These are phyloP conservation scores for Cinnamomum micranthum DNA, from an alignment of 164 flowering plant genomes.

Conservation along the genomic window DNA sequence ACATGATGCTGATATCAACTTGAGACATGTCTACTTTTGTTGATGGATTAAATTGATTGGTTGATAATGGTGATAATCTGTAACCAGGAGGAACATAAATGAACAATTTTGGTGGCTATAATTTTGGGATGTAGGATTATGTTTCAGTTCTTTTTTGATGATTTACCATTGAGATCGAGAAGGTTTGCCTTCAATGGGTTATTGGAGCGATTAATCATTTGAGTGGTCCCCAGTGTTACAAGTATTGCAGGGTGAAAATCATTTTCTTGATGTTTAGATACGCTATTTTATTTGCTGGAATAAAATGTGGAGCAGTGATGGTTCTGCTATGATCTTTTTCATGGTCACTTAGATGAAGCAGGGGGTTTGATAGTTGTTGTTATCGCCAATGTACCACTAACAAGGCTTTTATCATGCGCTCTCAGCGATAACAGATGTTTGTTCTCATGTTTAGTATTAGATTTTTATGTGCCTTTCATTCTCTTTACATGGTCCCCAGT, in stretches of 20 bases:
- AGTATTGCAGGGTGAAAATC: neutral
- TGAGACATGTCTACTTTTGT: conserved; percentile 9
- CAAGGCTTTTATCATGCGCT: neutral
- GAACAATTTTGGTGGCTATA: conserved; percentile 11
- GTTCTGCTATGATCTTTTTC: neutral
- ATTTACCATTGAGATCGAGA: conserved; percentile 6
- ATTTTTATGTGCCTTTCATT: neutral
- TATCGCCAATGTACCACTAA: neutral
- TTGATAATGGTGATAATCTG: conserved; percentile 4
- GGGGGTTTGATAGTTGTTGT: conserved; percentile 9
- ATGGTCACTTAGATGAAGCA: conserved; percentile 2
- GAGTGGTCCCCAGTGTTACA: neutral
- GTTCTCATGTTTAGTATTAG: neutral
- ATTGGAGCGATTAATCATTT: conserved; percentile 8
- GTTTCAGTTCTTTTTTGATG: conserved; percentile 8
- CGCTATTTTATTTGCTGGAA: conserved; percentile 4
- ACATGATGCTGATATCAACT: conserved; percentile 13
- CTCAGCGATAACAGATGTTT: conserved; percentile 1
- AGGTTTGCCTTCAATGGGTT: conserved; percentile 6
- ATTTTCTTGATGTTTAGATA: conserved; percentile 9
- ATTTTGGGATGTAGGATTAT: conserved; percentile 10
- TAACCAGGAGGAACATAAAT: conserved; percentile 11
- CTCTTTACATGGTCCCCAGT: neutral
- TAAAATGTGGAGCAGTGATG: neutral
- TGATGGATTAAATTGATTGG: conserved; percentile 11